Conservation (phyloP, 73 alveolate species). For the Paramecium pentaurelia region DNA sequence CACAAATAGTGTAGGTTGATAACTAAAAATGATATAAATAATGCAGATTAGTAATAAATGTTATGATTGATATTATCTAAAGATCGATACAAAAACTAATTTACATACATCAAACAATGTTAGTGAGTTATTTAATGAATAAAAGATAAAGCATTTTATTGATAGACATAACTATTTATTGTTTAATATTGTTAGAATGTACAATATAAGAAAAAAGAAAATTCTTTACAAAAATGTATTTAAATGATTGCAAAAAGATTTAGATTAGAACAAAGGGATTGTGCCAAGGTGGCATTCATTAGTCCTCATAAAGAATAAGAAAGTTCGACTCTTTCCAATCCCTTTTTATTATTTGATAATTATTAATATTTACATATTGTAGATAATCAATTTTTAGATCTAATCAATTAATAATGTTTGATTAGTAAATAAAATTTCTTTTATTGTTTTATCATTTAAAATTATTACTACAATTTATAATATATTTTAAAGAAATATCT, state of each 20-base stretch:
- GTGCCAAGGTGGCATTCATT: conserved; percentile 44
- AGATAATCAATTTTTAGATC: neutral
- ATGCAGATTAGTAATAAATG: neutral
- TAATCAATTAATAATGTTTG: neutral
- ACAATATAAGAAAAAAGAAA: neutral
- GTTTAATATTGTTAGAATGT: neutral
- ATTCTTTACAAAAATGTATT: neutral
- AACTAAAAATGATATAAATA: neutral
- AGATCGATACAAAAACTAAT: neutral
- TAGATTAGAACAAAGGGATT: neutral
- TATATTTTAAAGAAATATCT: neutral
- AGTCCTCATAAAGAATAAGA: conserved; percentile 6
- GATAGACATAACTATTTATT: too few relatives aligned
- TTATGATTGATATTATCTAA: neutral
- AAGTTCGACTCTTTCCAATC: conserved; percentile 48
- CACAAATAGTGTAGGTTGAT: neutral
- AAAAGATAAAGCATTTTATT: too few relatives aligned
- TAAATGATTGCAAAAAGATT: neutral
- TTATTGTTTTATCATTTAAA: neutral
- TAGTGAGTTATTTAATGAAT: neutral
- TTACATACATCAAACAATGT: neutral
- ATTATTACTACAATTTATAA: neutral
- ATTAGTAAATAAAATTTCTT: neutral
- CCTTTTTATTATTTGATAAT: neutral
- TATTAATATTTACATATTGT: neutral